Base-by-base conservation (phyloP, 352 stramenopile species). In the Sclerospora graminicola region DNA sequence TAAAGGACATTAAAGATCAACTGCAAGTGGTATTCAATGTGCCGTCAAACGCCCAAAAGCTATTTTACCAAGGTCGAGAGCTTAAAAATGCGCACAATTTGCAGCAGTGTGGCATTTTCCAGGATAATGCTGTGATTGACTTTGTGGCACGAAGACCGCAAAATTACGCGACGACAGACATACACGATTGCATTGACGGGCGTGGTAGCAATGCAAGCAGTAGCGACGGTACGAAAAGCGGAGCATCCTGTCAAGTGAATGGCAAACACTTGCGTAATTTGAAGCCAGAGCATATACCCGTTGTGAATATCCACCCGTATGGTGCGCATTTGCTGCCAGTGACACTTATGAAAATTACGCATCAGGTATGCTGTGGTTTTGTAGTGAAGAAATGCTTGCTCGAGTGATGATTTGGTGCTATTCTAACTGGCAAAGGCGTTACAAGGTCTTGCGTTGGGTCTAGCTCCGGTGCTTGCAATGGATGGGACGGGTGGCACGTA, bases 401-500 rank as follows among this genome's bases (percentile, higher is more conserved):
- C 35, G 2, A 24, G 16, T 50, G 14, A n/a, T 29, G 19, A 45
- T 29, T 34, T 52, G 6, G 18, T 41, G 19, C 43, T 15, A 10
- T 34, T 23, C 36, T 15, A 27, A 13, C 33, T 44, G 21, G 15
- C 28, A 13, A 46, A 95, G 63, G 69, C 94, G 41, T 63, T 95
- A 31, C 78, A 95, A 67, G 90, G 80, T 1, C 69, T 98, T n/a
- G 69, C 80, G 5, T 47, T 97, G 16, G 90, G 90, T 0, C 64
- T 96, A 28, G 94, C 94, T 39, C 94, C 94, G 1, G 80, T 92
- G 8, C 60, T 97, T 5, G 82, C 89, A 1, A 84, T 98, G 56
- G 95, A 99, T 60, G 95, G 96, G 45, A 97, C 87, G 0, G 94
- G 96, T n/a, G 96, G 96, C 37, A 98, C 94, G 11, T 99, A 99